Conservation (phyloP, 108 stramenopile genomes). For the Mayamaea pseudoterrestris region DNA sequence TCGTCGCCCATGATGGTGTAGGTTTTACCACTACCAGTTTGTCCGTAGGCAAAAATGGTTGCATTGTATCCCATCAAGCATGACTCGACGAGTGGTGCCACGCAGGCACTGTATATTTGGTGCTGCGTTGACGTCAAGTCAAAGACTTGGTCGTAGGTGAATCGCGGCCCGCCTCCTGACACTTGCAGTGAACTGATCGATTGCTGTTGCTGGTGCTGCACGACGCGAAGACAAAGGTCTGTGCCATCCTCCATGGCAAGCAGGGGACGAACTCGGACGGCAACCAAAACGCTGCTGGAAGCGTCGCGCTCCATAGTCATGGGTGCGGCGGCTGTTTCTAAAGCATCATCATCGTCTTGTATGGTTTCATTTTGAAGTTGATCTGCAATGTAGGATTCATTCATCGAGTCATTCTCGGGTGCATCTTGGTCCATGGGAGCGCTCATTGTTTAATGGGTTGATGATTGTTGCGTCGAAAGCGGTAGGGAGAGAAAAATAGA, state of each 20-base stretch:
- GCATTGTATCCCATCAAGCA: conserved; percentile 94
- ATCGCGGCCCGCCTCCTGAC: conserved; percentile 20
- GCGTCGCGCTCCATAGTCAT: neutral
- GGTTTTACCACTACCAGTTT: conserved; percentile 90
- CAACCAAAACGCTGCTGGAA: conserved; percentile 50
- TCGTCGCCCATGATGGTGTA: conserved; percentile 38
- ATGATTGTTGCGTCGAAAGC: too few species aligned
- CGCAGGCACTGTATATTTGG: conserved; percentile 34
- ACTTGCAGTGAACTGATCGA: neutral
- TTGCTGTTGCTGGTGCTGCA: conserved; percentile 12
- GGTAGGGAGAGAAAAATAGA: too few species aligned
- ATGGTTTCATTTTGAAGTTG: neutral
- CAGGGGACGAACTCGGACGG: conserved; percentile 69
- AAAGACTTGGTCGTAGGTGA: conserved; percentile 65
- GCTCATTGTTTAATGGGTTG: too few species aligned
- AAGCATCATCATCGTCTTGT: neutral
- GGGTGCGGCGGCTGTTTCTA: neutral
- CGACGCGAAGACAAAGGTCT: conserved; percentile 44
- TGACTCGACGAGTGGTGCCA: conserved; percentile 38
- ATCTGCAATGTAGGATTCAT: too few species aligned
- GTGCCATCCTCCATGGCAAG: conserved; percentile 48
- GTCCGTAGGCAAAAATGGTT: conserved; percentile 92
- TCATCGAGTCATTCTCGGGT: too few species aligned
- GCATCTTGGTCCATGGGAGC: too few species aligned
- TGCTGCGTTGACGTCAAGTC: conserved; percentile 25